Percentiles rank a stretch among this genome's conserved stretches.
phyloP scores from a whole-genome alignment of 2,329 filamentous ascomycete genomes.

The Monosporascus sp. region DNA sequence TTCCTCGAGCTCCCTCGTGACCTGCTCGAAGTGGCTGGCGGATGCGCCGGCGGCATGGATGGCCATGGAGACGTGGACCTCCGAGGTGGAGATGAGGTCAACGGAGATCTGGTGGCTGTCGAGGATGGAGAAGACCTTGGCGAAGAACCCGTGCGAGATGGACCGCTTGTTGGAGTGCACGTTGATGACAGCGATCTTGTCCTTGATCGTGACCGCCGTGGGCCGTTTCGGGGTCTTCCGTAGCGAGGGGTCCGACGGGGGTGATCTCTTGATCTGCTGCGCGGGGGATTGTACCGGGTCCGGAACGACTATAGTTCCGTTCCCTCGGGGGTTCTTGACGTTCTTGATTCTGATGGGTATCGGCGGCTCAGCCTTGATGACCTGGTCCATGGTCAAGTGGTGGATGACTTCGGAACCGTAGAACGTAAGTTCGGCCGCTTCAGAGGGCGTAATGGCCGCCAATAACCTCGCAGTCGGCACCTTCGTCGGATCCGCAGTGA shows the following conservation, averaged over 20 bases:
- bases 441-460: conserved; percentile 81
- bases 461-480: conserved; percentile 91
- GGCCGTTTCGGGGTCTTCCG: conserved; percentile 65
- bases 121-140: conserved; percentile 85
- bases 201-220: conserved; percentile 94
- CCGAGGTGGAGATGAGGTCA: conserved; percentile 91
- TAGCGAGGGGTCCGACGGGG: conserved; percentile 39
- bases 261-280: conserved; percentile 52
- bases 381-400: conserved; percentile 97
- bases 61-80: conserved; percentile 97
- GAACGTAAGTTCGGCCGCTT: conserved; percentile 92
- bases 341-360: conserved; percentile 90
- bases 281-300: conserved; percentile 53
- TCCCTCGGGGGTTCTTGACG: conserved; percentile 76
- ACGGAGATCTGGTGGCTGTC: conserved; percentile 84
- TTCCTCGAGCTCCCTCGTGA: conserved; percentile 66
- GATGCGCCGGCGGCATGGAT: conserved; percentile 72
- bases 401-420: conserved; percentile 97
- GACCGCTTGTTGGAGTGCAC: conserved; percentile 97
- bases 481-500: conserved; percentile 74
- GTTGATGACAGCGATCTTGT: conserved; percentile 94
- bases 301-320: conserved; percentile 77
- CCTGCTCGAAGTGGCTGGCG: conserved; percentile 58
- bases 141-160: conserved; percentile 92
- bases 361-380: conserved; percentile 70